phyloP scores from a whole-genome alignment of 1,284 basidiomycete species.

The Polyporus tsugae region DNA sequence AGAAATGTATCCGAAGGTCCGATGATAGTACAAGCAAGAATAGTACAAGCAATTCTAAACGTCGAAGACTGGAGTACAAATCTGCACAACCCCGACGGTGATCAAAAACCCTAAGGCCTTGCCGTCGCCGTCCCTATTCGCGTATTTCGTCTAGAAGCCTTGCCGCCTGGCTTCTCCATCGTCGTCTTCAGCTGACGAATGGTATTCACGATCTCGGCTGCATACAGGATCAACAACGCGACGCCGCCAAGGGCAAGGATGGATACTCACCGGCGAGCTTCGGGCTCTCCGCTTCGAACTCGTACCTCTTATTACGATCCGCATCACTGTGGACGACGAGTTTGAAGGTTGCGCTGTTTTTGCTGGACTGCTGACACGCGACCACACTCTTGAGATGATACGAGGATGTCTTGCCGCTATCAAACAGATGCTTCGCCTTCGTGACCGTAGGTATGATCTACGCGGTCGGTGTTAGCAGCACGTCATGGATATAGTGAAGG shows the following conservation, averaged over 20 bases:
- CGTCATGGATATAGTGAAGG: neutral
- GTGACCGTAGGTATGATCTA: constrained; percentile 91
- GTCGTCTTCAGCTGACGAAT: constrained; percentile 67
- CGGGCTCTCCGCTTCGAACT: constrained; percentile 94
- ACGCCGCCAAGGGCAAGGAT: neutral
- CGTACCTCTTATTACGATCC: constrained; percentile 89
- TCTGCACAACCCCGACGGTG: neutral
- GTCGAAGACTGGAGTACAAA: neutral
- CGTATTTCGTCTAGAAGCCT: constrained; percentile 52
- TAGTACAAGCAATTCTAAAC: neutral
- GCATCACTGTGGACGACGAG: constrained; percentile 73
- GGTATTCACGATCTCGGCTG: constrained; percentile 77
- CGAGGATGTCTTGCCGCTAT: constrained; percentile 88
- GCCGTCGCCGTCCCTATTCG: constrained; percentile 25
- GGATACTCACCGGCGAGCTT: constrained; percentile 75
- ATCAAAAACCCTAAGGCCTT: constrained; percentile 26
- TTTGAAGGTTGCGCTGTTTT: constrained; percentile 88
- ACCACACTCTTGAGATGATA: constrained; percentile 92
- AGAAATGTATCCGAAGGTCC: neutral
- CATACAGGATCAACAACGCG: constrained; percentile 5
- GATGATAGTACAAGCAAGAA: constrained; percentile 8
- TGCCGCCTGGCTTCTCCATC: constrained; percentile 50
- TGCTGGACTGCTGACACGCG: constrained; percentile 84
- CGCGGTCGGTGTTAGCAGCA: neutral
- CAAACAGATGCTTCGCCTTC: constrained; percentile 85